A percentile compares a stretch with the other conserved stretches of the same genome.
These are phyloP conservation scores for Rhododendron williamsianum DNA, from an alignment of 148 eudicot species.

Conservation along the genomic window DNA sequence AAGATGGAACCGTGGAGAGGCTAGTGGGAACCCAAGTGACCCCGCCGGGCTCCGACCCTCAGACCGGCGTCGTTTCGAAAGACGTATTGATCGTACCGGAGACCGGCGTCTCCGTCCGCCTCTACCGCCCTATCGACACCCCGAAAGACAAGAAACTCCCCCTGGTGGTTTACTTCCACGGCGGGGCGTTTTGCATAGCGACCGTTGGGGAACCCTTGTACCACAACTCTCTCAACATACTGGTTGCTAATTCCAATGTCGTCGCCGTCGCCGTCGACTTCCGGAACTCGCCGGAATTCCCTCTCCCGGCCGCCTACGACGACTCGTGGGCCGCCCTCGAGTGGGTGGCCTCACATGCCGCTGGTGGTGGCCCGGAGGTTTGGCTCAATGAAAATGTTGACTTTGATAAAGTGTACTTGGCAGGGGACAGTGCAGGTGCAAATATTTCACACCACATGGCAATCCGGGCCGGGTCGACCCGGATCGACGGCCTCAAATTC, in stretches of 20 bases:
- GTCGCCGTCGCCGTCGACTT: slow-evolving; percentile 43
- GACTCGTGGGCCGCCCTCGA: slow-evolving; percentile 51
- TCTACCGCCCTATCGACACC: slow-evolving; percentile 28
- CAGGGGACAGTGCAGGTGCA: slow-evolving; percentile 46
- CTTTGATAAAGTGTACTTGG: slow-evolving; percentile 20
- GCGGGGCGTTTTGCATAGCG: slow-evolving; percentile 48
- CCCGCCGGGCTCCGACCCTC: slow-evolving; percentile 35
- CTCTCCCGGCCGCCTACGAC: slow-evolving; percentile 46
- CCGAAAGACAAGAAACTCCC: slow-evolving; percentile 27
- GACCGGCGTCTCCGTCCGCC: slow-evolving; percentile 33
- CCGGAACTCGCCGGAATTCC: slow-evolving; percentile 48
- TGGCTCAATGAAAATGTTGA: slow-evolving; percentile 33
- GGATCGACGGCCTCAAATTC: slow-evolving; percentile 4
- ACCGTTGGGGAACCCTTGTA: slow-evolving; percentile 38
- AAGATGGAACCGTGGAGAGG: slow-evolving; percentile 44
- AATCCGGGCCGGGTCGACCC: slow-evolving; percentile 14
- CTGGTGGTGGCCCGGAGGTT: slow-evolving; percentile 18
- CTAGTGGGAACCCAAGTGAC: slow-evolving; percentile 31
- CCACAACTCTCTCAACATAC: slow-evolving; percentile 41
- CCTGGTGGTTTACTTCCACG: slow-evolving; percentile 49
- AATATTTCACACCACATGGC: slow-evolving; percentile 27
- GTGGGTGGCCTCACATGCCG: slow-evolving; percentile 31
- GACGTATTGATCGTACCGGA: slow-evolving; percentile 33
- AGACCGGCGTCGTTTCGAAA: slow-evolving; percentile 39
- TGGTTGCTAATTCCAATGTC: slow-evolving; percentile 27